Percentiles rank a stretch among this genome's conserved stretches.
phyloP scores from a whole-genome alignment of 2,329 filamentous ascomycete species.

The Ceratocystis papillata region DNA sequence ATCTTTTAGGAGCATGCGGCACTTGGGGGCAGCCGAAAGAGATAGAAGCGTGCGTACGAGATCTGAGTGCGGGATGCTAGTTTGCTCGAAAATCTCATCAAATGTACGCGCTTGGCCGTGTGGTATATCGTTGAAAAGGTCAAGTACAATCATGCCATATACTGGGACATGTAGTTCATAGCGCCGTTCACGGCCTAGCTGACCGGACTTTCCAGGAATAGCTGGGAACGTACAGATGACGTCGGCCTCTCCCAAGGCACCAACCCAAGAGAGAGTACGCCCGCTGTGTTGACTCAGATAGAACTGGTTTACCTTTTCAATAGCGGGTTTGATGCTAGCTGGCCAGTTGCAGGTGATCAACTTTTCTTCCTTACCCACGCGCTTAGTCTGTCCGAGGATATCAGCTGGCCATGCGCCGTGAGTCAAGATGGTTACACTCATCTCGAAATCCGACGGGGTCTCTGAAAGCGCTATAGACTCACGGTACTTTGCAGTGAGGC shows the following conservation, averaged over 20 bases:
- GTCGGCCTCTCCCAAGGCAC: slow-evolving; percentile 65
- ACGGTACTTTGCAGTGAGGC: slow-evolving; percentile 62
- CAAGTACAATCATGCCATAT: slow-evolving; percentile 78
- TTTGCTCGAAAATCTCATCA: slow-evolving; percentile 73
- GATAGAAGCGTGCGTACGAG: slow-evolving; percentile 70
- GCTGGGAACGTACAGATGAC: slow-evolving; percentile 68
- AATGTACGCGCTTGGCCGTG: slow-evolving; percentile 38
- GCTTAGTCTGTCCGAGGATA: slow-evolving; percentile 53
- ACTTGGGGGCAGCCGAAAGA: slow-evolving; percentile 73
- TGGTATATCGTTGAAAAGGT: slow-evolving; percentile 74
- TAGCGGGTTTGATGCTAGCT: slow-evolving; percentile 12
- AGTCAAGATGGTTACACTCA: slow-evolving; percentile 76
- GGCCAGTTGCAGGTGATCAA: slow-evolving; percentile 30
- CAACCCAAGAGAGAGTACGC: slow-evolving; percentile 74
- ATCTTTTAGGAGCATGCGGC: slow-evolving; percentile 67
- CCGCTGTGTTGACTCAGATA: slow-evolving; percentile 83
- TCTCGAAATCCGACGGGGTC: slow-evolving; percentile 47
- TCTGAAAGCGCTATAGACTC: slow-evolving; percentile 33
- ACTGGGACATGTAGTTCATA: slow-evolving; percentile 91
- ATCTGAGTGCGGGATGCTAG: slow-evolving; percentile 65
- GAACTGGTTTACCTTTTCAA: slow-evolving; percentile 59
- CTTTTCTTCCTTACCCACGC: slow-evolving; percentile 35
- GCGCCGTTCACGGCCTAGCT: slow-evolving; percentile 52
- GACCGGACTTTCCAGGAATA: slow-evolving; percentile 56
- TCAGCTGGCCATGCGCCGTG: slow-evolving; percentile 94